phyloP scores from a whole-genome alignment of 805 yeast genomes.

The Cyberlindnera americana region DNA sequence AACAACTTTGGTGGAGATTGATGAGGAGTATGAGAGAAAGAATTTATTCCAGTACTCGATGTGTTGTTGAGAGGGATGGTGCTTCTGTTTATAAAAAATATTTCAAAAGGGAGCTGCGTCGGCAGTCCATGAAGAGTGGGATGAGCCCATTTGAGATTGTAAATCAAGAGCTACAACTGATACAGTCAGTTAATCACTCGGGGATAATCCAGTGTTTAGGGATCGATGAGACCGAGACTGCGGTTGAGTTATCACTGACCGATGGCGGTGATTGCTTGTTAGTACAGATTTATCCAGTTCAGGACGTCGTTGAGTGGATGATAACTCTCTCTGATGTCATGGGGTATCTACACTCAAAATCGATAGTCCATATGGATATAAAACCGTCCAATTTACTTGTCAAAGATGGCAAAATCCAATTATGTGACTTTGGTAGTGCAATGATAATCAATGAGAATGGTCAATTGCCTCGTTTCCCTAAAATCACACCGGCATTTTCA shows the following conservation, averaged over 20 bases:
- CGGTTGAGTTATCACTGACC: conserved; percentile 7
- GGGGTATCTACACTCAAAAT: background rate
- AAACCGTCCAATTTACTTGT: conserved; percentile 14
- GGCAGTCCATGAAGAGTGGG: background rate
- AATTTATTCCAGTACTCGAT: conserved; percentile 1
- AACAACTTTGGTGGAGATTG: no score
- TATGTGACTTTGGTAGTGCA: conserved; percentile 15
- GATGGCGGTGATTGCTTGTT: conserved; percentile 9
- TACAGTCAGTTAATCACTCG: background rate
- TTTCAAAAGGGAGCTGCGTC: conserved; percentile 7
- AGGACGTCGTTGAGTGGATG: conserved; percentile 6
- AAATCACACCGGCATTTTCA: conserved; percentile 13
- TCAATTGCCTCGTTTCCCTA: conserved; percentile 1
- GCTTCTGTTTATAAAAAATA: conserved; percentile 4
- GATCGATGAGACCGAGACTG: conserved; percentile 1
- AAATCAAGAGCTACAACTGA: conserved; percentile 2
- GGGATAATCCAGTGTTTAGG: background rate
- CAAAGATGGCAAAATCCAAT: conserved; percentile 1
- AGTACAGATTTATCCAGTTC: conserved; percentile 6
- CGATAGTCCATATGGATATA: conserved; percentile 12
- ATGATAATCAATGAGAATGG: background rate
- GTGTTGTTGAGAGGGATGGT: conserved; percentile 3
- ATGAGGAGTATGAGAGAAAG: background rate
- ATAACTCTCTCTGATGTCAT: background rate
- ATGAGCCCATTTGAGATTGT: background rate